Evolutionary conservation across 306 rosid species (phyloP).

Genomic region (Cicer cuneatum): DNA sequence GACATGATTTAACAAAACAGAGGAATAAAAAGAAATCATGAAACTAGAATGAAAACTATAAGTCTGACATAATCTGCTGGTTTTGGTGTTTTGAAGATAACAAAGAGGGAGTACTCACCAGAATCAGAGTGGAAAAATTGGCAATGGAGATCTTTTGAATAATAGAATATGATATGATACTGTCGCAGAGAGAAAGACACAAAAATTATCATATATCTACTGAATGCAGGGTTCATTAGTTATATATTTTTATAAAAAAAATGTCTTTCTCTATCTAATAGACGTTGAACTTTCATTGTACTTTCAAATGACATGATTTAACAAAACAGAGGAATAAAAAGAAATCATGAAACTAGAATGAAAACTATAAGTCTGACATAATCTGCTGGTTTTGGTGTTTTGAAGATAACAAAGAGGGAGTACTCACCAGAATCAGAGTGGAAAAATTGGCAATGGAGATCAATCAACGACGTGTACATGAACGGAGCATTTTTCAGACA

Average conservation of each 20-base stretch:
- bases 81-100: constrained; percentile 60
- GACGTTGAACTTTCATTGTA: neutral
- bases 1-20: constrained; percentile 19
- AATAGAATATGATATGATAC: too few species aligned
- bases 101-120: constrained; percentile 61
- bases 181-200: too few species aligned
- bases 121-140: constrained; percentile 57
- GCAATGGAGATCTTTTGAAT: constrained; percentile 96
- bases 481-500: constrained; percentile 74
- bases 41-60: constrained; percentile 6
- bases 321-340: constrained; percentile 11
- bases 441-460: constrained; percentile 80
- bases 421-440: constrained; percentile 49
- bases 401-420: constrained; percentile 76
- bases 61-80: neutral
- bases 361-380: neutral
- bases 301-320: constrained; percentile 3
- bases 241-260: too few species aligned
- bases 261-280: too few species aligned
- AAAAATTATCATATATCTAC: too few species aligned
- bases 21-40: constrained; percentile 6
- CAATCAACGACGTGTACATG: constrained; percentile 63
- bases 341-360: constrained; percentile 11
- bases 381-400: constrained; percentile 22
- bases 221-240: too few species aligned